Conservation (phyloP, 2,329 filamentous ascomycete genomes). For the Pyrenophora seminiperda region DNA sequence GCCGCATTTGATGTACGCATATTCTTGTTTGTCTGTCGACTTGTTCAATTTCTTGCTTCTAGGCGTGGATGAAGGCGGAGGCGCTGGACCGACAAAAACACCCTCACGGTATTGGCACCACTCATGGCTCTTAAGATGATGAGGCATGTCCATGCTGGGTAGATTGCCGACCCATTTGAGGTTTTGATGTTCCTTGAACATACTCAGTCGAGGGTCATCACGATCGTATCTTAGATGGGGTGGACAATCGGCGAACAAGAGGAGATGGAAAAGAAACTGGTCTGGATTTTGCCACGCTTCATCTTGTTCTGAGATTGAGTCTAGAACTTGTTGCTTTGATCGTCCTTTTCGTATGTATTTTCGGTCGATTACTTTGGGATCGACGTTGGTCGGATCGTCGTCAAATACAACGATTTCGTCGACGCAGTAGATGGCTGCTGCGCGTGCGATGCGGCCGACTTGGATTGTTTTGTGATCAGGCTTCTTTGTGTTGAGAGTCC, state of each 20-base stretch:
- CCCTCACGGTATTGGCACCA: conserved; percentile 83
- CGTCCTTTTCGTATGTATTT: conserved; percentile 28
- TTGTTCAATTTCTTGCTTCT: conserved; percentile 55
- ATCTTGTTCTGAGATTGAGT: conserved; percentile 48
- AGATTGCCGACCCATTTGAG: conserved; percentile 73
- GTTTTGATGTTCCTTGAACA: conserved; percentile 82
- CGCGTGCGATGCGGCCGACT: conserved; percentile 77
- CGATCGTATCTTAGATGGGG: conserved; percentile 65
- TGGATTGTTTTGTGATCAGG: conserved; percentile 76
- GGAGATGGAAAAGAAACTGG: conserved; percentile 78
- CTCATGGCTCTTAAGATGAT: conserved; percentile 76
- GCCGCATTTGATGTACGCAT: conserved; percentile 58
- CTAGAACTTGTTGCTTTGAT: conserved; percentile 52
- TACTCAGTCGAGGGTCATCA: conserved; percentile 58
- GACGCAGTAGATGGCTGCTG: conserved; percentile 79
- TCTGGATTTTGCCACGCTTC: conserved; percentile 71
- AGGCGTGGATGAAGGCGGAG: conserved; percentile 11
- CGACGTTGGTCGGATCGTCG: conserved; percentile 60
- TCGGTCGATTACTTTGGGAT: conserved; percentile 27
- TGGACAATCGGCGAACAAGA: conserved; percentile 83
- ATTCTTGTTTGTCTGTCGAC: conserved; percentile 14
- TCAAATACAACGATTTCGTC: conserved; percentile 85
- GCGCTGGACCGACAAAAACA: conserved; percentile 58
- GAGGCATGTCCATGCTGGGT: conserved; percentile 81
- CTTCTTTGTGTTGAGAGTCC: conserved; percentile 67